These are phyloP conservation scores for Zizania latifolia DNA, from an alignment of 176 grass and related monocot species.

Conservation along the genomic window DNA sequence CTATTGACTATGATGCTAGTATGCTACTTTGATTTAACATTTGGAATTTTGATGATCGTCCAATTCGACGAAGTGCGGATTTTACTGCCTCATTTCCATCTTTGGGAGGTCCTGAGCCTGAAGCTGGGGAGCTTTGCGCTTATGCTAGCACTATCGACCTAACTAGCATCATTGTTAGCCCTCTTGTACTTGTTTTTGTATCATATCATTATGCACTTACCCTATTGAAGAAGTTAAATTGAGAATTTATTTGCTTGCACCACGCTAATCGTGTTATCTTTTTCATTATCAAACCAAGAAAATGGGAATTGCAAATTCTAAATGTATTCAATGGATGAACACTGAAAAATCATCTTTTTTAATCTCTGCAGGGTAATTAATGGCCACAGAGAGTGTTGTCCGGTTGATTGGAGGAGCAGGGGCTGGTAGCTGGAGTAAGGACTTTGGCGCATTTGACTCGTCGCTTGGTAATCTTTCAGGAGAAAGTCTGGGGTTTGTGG, in stretches of 20 bases:
- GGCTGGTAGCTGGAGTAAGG: constrained; percentile 65
- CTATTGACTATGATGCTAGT: no score
- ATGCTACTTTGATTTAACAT: not conserved
- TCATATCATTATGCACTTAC: not conserved
- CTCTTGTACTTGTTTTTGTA: not conserved
- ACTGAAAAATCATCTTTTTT: not conserved
- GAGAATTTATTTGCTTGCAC: constrained; percentile 14
- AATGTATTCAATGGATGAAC: not conserved
- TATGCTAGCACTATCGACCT: no score
- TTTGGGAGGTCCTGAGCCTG: not conserved
- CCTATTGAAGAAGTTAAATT: not conserved
- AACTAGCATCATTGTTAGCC: no score
- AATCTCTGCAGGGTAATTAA: constrained; percentile 50
- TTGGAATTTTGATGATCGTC: not conserved
- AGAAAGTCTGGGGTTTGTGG: constrained; percentile 62
- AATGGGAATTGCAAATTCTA: not conserved
- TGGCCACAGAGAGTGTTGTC: constrained; percentile 84
- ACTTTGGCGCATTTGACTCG: constrained; percentile 33
- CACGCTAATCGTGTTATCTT: not conserved
- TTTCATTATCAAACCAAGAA: not conserved
- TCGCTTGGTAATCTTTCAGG: constrained; percentile 45
- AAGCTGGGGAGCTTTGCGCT: not conserved
- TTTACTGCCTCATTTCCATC: not conserved
- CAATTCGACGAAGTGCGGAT: not conserved
- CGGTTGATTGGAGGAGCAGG: constrained; percentile 53